These are phyloP conservation scores for Tephrocybe sp. DNA, from an alignment of 768 basidiomycete genomes.

Conservation along the genomic window DNA sequence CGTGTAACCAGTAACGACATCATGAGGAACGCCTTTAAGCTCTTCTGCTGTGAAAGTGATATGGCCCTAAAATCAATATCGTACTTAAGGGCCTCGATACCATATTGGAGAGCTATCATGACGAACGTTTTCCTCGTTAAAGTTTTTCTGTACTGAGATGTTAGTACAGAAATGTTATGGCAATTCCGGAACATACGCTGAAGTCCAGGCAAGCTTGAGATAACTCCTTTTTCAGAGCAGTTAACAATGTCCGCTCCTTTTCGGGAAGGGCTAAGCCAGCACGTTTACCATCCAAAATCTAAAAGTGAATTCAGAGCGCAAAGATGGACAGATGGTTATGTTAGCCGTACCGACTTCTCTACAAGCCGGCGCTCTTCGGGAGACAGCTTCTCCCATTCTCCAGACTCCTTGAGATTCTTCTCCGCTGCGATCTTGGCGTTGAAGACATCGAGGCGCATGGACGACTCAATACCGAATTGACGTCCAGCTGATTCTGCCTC, in stretches of 20 bases:
- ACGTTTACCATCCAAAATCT: conserved; percentile 75
- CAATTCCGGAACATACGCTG: conserved; percentile 45
- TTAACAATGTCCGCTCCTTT: conserved; percentile 55
- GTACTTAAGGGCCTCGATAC: neutral
- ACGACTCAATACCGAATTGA: conserved; percentile 71
- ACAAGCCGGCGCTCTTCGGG: conserved; percentile 74
- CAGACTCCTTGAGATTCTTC: conserved; percentile 62
- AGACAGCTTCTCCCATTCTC: conserved; percentile 58
- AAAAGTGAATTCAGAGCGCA: neutral
- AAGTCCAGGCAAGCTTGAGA: conserved; percentile 78
- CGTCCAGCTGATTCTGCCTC: conserved; percentile 68
- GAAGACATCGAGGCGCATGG: conserved; percentile 82
- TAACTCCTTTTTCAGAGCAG: conserved; percentile 68
- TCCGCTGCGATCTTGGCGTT: conserved; percentile 67
- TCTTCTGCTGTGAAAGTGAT: conserved; percentile 69
- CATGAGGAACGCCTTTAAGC: conserved; percentile 75
- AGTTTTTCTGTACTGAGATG: conserved; percentile 61
- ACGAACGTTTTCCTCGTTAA: conserved; percentile 80
- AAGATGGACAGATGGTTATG: neutral
- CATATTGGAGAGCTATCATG: neutral
- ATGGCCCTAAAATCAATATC: conserved; percentile 38
- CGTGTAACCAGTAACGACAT: conserved; percentile 75
- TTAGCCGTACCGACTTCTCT: conserved; percentile 59
- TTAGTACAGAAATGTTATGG: neutral
- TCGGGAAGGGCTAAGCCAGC: conserved; percentile 75